A percentile compares a stretch with the other conserved stretches of the same genome.
phyloP scores from a whole-genome alignment of 139 green algal genomes.

The Ostreobium quekettii region DNA sequence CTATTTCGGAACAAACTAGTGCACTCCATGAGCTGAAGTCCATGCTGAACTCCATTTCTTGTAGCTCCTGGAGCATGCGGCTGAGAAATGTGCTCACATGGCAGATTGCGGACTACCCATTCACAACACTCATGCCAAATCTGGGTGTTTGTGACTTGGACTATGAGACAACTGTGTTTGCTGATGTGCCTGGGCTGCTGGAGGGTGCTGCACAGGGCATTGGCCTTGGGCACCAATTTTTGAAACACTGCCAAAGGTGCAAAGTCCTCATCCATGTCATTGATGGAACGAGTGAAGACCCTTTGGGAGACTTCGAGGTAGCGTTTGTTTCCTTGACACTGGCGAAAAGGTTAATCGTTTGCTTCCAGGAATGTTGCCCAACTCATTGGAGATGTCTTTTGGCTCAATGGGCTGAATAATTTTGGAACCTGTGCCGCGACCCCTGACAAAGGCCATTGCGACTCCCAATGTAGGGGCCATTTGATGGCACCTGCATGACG shows the following conservation, averaged over 20 bases:
- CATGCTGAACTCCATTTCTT: not conserved
- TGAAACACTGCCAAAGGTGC: constrained; percentile 59
- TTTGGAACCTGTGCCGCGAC: too few relatives aligned
- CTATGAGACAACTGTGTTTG: constrained; percentile 56
- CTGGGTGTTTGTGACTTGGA: constrained; percentile 88
- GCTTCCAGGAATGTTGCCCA: too few relatives aligned
- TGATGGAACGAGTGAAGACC: constrained; percentile 83
- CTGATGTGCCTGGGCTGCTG: constrained; percentile 89
- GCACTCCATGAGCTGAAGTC: too few relatives aligned
- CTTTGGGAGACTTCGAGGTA: constrained; percentile 78
- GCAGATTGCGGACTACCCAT: constrained; percentile 91
- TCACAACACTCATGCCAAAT: constrained; percentile 97
- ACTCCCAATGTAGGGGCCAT: too few relatives aligned
- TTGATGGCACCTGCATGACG: too few relatives aligned
- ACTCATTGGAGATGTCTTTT: too few relatives aligned
- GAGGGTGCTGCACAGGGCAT: constrained; percentile 80
- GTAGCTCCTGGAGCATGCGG: not conserved
- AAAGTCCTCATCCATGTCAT: constrained; percentile 86
- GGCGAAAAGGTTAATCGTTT: too few relatives aligned
- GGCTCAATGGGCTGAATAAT: too few relatives aligned
- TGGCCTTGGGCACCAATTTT: constrained; percentile 91
- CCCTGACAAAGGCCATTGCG: too few relatives aligned
- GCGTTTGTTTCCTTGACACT: not conserved
- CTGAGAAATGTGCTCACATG: not conserved
- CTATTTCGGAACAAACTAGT: too few relatives aligned